These are phyloP conservation scores for Rhytidiadelphus loreus DNA, from an alignment of 225 moss, liverwort and hornwort species.

Conservation along the genomic window DNA sequence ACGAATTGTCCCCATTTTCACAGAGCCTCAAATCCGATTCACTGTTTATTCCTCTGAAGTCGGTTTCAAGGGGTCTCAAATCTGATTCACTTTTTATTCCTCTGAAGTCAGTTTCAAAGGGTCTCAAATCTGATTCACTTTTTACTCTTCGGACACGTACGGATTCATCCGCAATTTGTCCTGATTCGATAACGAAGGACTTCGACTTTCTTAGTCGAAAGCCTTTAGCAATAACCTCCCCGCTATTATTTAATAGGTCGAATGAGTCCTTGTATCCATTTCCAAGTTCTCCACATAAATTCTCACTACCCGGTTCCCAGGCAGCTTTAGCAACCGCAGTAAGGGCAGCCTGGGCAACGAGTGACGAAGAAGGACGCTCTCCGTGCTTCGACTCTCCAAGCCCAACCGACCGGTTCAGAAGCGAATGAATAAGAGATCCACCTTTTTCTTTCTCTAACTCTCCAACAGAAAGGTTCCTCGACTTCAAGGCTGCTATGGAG, in stretches of 20 bases:
- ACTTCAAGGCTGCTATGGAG: conserved; percentile 17
- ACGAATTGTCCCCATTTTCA: conserved; percentile 7
- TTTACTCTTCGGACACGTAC: conserved; percentile 12
- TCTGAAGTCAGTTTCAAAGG: not conserved
- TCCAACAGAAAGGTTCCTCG: not conserved
- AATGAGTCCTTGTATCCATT: conserved; percentile 6
- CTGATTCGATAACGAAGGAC: conserved; percentile 3
- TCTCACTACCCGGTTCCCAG: conserved; percentile 10
- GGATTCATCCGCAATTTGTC: not conserved
- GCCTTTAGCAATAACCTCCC: conserved; percentile 21
- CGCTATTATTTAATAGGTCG: conserved; percentile 8
- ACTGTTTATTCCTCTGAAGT: not conserved
- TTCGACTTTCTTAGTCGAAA: conserved; percentile 16
- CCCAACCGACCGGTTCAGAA: conserved; percentile 60
- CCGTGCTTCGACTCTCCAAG: conserved; percentile 31
- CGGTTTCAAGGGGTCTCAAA: not conserved
- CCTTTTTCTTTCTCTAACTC: conserved; percentile 12
- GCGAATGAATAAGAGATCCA: conserved; percentile 32
- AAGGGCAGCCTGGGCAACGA: conserved; percentile 61
- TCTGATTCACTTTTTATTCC: not conserved
- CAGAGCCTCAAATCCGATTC: conserved; percentile 3
- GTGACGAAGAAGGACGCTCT: conserved; percentile 39
- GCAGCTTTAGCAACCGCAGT: conserved; percentile 55
- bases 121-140: conserved; percentile 37
- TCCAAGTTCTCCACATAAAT: not conserved